These are phyloP conservation scores for Whalleya microplaca DNA, from an alignment of 2,329 filamentous ascomycete genomes.

Conservation along the genomic window DNA sequence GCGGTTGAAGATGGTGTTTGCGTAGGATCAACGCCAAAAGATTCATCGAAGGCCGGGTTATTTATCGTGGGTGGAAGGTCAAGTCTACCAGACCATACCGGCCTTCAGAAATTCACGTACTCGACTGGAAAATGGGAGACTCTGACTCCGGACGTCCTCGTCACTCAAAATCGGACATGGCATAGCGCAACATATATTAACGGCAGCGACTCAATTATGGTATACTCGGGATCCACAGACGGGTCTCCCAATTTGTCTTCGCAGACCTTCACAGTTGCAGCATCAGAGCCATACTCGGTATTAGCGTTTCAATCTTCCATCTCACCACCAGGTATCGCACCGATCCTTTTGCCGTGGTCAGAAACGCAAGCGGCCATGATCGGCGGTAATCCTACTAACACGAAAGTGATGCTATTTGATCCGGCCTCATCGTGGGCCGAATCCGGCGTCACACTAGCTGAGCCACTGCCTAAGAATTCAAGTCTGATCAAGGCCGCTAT, in stretches of 20 bases:
- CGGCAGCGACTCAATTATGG: conserved; percentile 70
- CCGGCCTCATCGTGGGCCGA: conserved; percentile 66
- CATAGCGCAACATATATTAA: conserved; percentile 79
- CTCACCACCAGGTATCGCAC: conserved; percentile 66
- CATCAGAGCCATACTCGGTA: conserved; percentile 66
- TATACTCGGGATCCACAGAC: conserved; percentile 78
- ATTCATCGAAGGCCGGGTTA: conserved; percentile 64
- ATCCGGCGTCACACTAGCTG: conserved; percentile 65
- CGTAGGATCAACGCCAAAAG: conserved; percentile 68
- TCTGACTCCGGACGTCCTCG: conserved; percentile 47
- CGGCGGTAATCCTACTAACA: conserved; percentile 70
- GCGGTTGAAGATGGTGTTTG: conserved; percentile 77
- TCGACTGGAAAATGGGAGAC: conserved; percentile 57
- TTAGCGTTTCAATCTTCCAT: conserved; percentile 58
- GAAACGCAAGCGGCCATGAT: conserved; percentile 72
- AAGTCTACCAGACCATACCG: conserved; percentile 62
- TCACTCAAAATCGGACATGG: conserved; percentile 70
- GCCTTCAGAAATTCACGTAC: conserved; percentile 71
- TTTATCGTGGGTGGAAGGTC: conserved; percentile 80
- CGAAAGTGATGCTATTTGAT: conserved; percentile 73
- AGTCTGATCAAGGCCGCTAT: conserved; percentile 64
- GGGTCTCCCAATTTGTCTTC: conserved; percentile 62
- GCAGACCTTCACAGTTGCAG: conserved; percentile 75
- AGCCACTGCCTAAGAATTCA: conserved; percentile 62
- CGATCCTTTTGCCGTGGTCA: conserved; percentile 77